Base-by-base conservation (phyloP, 2,329 filamentous ascomycete species). In the Xylariaceae sp. region DNA sequence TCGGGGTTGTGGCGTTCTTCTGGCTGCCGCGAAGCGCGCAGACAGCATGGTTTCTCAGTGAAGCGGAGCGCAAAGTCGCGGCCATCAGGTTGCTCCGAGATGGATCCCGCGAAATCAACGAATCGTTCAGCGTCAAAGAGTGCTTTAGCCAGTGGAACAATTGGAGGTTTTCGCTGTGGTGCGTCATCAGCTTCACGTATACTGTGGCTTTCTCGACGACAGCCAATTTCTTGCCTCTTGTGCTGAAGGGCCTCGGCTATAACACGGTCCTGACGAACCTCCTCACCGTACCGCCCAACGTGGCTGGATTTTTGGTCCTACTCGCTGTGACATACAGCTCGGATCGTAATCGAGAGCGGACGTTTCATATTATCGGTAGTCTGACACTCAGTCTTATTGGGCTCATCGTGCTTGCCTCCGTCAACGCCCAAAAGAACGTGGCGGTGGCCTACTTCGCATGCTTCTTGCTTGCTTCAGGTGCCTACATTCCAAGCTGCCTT, bases 401-500 rank as follows among this genome's bases (percentile, higher is more conserved):
- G 0, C 61, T 73, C 43, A 52, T 74, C 16, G 63, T 74, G 12
- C 58, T 73, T 3, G 62, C 65, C 1, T 62, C 63, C 1, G 66
- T 73, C 22, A 64, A 73, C 34, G 65, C 67, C 0, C 44, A 68
- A 2, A 31, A 54, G 1, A 54, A 73, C 45, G 65, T 68, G 37
- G 67, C 54, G 0, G 61, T 72, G 0, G 68, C 69, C 2, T 76
- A 75, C 41, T 75, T 75, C 45, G 70, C 72, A 0, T 71, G 66
- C 43, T 76, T 75, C 42, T 56, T 76, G 3, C 57, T 76, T 39
- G 66, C 68, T 2, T 50, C 58, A 0, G 66, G 66, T 17, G 62
- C 70, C 1, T 75, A 73, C 47, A 71, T 72, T 12, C 66, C 69
- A 0, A 66, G 64, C 3, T 67, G 65, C 39, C 55, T 76, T n/a